Evolutionary conservation across 345 rosid genomes (phyloP).

Genomic region (Pistacia integerrima): DNA sequence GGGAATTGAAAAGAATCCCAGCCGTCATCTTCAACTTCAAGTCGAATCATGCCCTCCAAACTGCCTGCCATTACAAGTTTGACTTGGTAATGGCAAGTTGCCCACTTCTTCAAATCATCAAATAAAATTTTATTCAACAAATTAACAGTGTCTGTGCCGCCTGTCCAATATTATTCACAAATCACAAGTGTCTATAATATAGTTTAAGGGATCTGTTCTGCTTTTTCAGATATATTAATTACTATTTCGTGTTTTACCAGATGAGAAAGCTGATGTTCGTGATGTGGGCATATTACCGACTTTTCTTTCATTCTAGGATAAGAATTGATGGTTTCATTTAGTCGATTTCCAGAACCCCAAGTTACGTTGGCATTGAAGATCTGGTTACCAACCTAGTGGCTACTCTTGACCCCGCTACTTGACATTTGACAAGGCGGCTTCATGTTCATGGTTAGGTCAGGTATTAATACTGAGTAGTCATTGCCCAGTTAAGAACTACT

Average conservation of each 20-base stretch:
- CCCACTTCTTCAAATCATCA: constrained; percentile 21
- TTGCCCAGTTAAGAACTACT: too few species aligned
- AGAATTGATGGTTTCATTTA: not conserved
- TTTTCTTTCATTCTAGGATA: not conserved
- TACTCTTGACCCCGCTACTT: not conserved
- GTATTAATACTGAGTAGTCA: too few species aligned
- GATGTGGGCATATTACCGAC: not conserved
- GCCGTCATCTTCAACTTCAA: constrained; percentile 23
- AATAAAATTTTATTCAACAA: not conserved
- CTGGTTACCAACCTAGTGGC: not conserved
- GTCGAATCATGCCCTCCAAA: constrained; percentile 26
- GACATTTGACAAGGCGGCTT: not conserved
- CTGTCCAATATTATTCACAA: too few species aligned
- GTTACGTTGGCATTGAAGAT: not conserved
- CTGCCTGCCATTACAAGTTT: constrained; percentile 29
- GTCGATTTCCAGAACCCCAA: too few species aligned
- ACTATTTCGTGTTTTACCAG: not conserved
- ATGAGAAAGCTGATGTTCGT: not conserved
- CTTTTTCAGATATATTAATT: too few species aligned
- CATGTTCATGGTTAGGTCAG: not conserved
- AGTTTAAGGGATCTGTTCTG: too few species aligned
- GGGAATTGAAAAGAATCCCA: not conserved
- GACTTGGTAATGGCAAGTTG: constrained; percentile 21
- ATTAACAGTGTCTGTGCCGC: too few species aligned
- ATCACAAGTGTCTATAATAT: too few species aligned